Evolutionary conservation across 2,329 filamentous ascomycete genomes (phyloP).

Genomic region (Aspergillus latus): DNA sequence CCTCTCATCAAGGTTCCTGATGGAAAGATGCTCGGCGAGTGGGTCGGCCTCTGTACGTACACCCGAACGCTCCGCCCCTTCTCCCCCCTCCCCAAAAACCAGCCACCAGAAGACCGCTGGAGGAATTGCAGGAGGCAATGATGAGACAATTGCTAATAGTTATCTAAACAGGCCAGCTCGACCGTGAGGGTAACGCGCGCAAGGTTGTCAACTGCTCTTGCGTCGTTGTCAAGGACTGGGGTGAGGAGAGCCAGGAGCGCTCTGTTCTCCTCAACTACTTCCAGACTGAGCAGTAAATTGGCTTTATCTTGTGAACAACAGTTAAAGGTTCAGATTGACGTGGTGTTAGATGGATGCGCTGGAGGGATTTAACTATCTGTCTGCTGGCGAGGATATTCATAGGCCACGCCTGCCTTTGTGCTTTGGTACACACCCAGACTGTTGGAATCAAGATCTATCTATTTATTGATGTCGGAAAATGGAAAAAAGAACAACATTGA

Average conservation of each 20-base stretch:
- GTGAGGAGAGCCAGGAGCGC: conserved; percentile 99
- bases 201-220: conserved; percentile 99
- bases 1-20: conserved; percentile 99
- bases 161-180: conserved; percentile 73
- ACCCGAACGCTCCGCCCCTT: no score
- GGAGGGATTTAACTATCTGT: background rate
- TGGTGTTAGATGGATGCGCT: background rate
- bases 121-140: no score
- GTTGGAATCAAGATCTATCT: background rate
- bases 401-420: background rate
- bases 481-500: background rate
- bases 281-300: conserved; percentile 68
- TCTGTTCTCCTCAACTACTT: conserved; percentile 99
- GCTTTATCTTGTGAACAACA: conserved; percentile 2
- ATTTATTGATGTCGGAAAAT: background rate
- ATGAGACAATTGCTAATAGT: no score
- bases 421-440: background rate
- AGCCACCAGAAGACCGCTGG: no score
- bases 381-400: background rate
- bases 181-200: conserved; percentile 98
- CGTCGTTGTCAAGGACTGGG: conserved; percentile 99
- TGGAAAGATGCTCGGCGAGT: conserved; percentile 99
- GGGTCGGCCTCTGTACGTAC: conserved; percentile 96
- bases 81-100: conserved; percentile 2
- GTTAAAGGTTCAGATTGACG: conserved; percentile 1